phyloP scores from a whole-genome alignment of 805 yeast species.

The Myxozyma kluyveri region DNA sequence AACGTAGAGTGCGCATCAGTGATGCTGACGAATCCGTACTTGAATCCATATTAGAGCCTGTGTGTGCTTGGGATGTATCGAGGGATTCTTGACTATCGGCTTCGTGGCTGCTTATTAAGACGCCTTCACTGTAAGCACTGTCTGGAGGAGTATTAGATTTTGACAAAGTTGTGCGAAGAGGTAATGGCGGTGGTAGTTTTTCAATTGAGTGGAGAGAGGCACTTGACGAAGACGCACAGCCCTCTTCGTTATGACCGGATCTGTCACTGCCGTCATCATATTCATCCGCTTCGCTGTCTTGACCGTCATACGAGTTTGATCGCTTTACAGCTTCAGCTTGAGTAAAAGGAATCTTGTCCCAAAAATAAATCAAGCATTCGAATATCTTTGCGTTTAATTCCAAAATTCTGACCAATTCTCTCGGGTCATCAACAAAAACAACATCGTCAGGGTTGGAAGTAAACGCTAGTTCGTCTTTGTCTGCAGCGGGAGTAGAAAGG shows the following conservation, averaged over 20 bases:
- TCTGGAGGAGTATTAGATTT: too few species aligned
- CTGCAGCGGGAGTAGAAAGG: constrained; percentile 12
- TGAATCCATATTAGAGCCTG: too few species aligned
- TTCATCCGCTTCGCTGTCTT: not conserved
- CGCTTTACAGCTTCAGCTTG: not conserved
- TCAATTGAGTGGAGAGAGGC: constrained; percentile 14
- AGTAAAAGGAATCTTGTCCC: constrained; percentile 20
- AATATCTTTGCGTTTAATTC: constrained; percentile 24
- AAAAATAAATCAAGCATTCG: constrained; percentile 25
- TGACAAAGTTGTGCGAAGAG: constrained; percentile 16
- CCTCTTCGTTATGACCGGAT: too few species aligned
- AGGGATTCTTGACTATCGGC: too few species aligned
- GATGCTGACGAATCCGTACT: too few species aligned
- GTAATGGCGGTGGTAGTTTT: constrained; percentile 28
- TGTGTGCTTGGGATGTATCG: too few species aligned
- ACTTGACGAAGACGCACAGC: too few species aligned
- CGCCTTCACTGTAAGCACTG: too few species aligned
- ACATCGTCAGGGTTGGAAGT: constrained; percentile 1
- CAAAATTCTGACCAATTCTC: constrained; percentile 14
- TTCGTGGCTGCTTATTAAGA: too few species aligned
- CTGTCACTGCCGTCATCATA: constrained; percentile 1
- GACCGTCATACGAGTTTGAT: too few species aligned
- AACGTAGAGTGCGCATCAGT: too few species aligned
- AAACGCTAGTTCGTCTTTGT: constrained; percentile 5
- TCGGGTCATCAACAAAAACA: constrained; percentile 19